Evolutionary conservation across 306 rosid species (phyloP).

Genomic region (Lupinus albus): DNA sequence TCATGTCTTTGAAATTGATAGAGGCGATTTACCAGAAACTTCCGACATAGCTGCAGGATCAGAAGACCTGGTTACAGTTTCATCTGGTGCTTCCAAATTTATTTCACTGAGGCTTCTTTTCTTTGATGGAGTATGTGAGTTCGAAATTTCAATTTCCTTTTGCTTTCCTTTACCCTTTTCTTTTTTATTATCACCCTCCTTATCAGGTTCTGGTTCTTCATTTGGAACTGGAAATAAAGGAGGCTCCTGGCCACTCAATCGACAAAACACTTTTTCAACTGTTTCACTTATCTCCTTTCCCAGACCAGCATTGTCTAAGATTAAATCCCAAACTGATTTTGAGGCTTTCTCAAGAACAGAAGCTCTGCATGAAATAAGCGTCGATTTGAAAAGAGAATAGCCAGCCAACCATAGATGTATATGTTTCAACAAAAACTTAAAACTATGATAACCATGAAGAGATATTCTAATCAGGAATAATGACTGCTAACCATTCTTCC

Average conservation of each 20-base stretch:
- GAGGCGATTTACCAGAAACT: constrained; percentile 53
- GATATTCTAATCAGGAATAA: constrained; percentile 32
- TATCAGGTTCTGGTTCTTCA: constrained; percentile 53
- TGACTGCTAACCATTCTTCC: constrained; percentile 22
- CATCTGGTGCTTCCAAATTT: constrained; percentile 55
- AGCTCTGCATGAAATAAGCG: constrained; percentile 57
- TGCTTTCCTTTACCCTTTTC: constrained; percentile 72
- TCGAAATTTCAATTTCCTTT: constrained; percentile 47
- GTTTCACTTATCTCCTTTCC: constrained; percentile 89
- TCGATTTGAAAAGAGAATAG: constrained; percentile 12
- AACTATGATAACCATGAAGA: constrained; percentile 6
- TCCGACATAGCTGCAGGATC: constrained; percentile 46
- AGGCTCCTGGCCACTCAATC: constrained; percentile 83
- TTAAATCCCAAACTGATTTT: constrained; percentile 94
- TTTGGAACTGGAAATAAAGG: constrained; percentile 69
- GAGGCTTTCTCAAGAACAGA: constrained; percentile 95
- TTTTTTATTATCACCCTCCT: constrained; percentile 51
- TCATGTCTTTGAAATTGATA: constrained; percentile 47
- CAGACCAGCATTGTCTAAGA: constrained; percentile 72
- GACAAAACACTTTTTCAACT: constrained; percentile 85
- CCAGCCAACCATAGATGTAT: constrained; percentile 10
- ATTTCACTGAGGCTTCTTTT: constrained; percentile 70
- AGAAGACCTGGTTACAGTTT: constrained; percentile 44
- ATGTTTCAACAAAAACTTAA: constrained; percentile 28
- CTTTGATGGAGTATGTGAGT: constrained; percentile 53